phyloP scores from a whole-genome alignment of 306 rosid genomes.

The Gleditsia sinensis region DNA sequence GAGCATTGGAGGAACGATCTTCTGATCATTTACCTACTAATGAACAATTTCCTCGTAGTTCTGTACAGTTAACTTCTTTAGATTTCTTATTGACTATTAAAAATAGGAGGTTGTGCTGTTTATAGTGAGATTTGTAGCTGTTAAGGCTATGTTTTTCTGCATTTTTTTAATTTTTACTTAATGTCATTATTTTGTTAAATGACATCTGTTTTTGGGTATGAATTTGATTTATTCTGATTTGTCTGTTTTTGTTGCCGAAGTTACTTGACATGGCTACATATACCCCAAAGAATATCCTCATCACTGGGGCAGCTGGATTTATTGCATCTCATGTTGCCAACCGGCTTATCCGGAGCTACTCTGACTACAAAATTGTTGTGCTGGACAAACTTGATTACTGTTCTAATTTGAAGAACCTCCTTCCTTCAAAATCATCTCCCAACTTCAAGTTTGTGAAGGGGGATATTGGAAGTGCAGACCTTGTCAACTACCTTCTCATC shows the following conservation, averaged over 20 bases:
- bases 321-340: constrained; percentile 95
- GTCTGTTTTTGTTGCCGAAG: constrained; percentile 34
- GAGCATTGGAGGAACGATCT: not conserved
- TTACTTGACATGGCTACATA: constrained; percentile 62
- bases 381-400: constrained; percentile 96
- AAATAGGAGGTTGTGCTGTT: not conserved
- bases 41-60: constrained; percentile 7
- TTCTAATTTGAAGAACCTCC: constrained; percentile 79
- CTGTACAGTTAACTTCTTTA: not conserved
- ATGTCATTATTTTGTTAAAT: not conserved
- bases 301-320: constrained; percentile 94
- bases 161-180: constrained; percentile 1
- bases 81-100: not conserved
- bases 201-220: not conserved
- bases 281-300: constrained; percentile 86
- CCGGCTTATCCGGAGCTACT: constrained; percentile 75
- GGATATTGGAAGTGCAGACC: constrained; percentile 91
- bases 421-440: constrained; percentile 75
- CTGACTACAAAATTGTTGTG: constrained; percentile 82
- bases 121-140: not conserved
- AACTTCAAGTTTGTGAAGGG: constrained; percentile 94
- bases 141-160: not conserved
- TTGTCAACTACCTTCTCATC: constrained; percentile 86
- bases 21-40: constrained; percentile 9
- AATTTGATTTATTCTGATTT: not conserved